phyloP scores from a whole-genome alignment of 2,329 filamentous ascomycete species.

The Aspergillus fructus region DNA sequence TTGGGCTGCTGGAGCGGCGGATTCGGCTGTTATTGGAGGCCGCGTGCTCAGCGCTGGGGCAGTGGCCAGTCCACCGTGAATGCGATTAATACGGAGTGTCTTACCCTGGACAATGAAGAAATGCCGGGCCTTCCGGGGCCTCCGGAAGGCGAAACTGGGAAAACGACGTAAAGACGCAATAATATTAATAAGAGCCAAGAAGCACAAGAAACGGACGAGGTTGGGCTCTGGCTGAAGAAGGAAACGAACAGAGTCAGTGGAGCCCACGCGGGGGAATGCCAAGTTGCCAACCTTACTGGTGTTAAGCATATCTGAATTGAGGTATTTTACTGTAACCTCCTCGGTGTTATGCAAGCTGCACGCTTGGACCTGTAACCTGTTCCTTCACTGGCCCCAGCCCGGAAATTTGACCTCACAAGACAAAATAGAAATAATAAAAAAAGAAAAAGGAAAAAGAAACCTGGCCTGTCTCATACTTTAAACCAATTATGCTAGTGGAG shows the following conservation, averaged over 20 bases:
- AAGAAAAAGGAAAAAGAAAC: background rate
- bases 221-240: background rate
- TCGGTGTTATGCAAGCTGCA: too few species aligned
- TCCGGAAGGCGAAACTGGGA: too few species aligned
- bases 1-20: background rate
- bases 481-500: constrained; percentile 36
- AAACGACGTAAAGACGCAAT: too few species aligned
- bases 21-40: background rate
- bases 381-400: background rate
- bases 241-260: constrained; percentile 9
- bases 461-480: constrained; percentile 23
- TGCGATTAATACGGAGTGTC: too few species aligned
- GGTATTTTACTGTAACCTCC: background rate
- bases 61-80: too few species aligned
- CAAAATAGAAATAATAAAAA: background rate
- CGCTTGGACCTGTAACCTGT: background rate
- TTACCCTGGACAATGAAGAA: too few species aligned
- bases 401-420: background rate
- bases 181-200: too few species aligned
- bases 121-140: too few species aligned
- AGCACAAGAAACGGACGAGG: too few species aligned
- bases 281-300: constrained; percentile 38
- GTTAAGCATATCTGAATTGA: constrained; percentile 34
- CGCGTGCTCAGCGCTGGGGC: too few species aligned
- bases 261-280: constrained; percentile 23